Base-by-base conservation (phyloP, 108 stramenopile species). In the Craspedostauros australis region DNA sequence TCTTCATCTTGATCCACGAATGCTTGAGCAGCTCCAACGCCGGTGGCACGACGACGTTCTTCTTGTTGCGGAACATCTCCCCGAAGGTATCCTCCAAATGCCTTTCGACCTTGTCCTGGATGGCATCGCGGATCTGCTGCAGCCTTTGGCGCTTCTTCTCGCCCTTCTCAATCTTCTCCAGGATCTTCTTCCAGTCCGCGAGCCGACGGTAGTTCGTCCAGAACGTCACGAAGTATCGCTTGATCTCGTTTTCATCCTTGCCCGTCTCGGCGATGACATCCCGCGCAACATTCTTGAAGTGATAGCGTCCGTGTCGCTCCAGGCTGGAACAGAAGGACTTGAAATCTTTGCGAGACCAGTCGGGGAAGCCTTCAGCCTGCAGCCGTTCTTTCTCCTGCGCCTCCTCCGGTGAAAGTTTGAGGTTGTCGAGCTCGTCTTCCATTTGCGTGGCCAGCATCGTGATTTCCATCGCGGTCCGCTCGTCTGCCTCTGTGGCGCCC, bases 281-380 rank as follows among this genome's bases (percentile, higher is more conserved):
- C 19, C 70, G 56, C 0, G 84, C 58, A 48, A 98, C 80, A 4
- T 64, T 69, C 16, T 59, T 58, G 29, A 93, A 71, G 31, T 88
- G 75, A 44, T 89, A 92, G 16, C 97, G 82, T 1, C 99, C 99
- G 63, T 97, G 78, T 22, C 81, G 81, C 70, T 97, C 97, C 39
- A 91, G 49, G 41, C 59, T 87, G 4, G 73, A 61, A 40, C 92
- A 85, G 64, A 96, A 97, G 25, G 60, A 46, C 61, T 84, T 87
- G 75, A 93, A 97, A 61, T 99, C 96, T 39, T 89, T 80, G 32
- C 73, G 61, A 25, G 51, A 81, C 97, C 97, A 98, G 57, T 98
- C 94, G 1, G 89, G 83, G 53, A 96, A 98, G 34, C 91, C 95
- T 54, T 94, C 88, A 0, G 68, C 77, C 12, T 93, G 62, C 15